These are phyloP conservation scores for Candida yuanshanica DNA, from an alignment of 805 yeast species.

Conservation along the genomic window DNA sequence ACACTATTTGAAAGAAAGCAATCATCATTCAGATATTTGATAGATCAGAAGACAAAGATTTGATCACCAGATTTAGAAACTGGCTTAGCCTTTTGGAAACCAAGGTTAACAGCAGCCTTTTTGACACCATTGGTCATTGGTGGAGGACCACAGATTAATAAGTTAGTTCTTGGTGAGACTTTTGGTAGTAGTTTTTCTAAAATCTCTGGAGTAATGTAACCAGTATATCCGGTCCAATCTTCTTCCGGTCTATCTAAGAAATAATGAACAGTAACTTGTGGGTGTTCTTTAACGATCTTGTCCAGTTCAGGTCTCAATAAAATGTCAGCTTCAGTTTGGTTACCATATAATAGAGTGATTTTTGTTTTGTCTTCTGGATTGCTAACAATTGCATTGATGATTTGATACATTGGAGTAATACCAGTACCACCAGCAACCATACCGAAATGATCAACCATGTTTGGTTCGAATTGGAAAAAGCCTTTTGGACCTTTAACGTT, in stretches of 20 bases:
- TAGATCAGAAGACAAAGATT: constrained; percentile 77
- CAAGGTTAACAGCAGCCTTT: constrained; percentile 67
- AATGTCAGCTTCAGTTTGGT: constrained; percentile 74
- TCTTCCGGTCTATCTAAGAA: constrained; percentile 66
- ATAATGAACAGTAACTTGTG: constrained; percentile 59
- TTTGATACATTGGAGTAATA: constrained; percentile 93
- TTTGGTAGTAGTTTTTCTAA: constrained; percentile 59
- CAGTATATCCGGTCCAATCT: constrained; percentile 71
- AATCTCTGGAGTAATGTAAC: constrained; percentile 75
- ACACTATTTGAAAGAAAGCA: too few relatives aligned
- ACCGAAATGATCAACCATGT: constrained; percentile 64
- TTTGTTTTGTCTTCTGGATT: constrained; percentile 78
- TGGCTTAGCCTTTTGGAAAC: constrained; percentile 80
- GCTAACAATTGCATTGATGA: constrained; percentile 70
- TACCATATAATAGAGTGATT: constrained; percentile 74
- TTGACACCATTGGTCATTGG: constrained; percentile 84
- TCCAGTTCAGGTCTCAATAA: constrained; percentile 77
- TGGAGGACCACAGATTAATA: constrained; percentile 91
- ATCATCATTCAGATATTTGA: too few relatives aligned
- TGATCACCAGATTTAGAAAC: constrained; percentile 87
- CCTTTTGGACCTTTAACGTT: constrained; percentile 91
- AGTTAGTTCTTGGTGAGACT: constrained; percentile 53
- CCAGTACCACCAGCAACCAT: constrained; percentile 99
- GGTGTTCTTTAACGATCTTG: constrained; percentile 47
- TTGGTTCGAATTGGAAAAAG: constrained; percentile 73